phyloP scores from a whole-genome alignment of 2,329 filamentous ascomycete species.

The Clarireedia sp. region DNA sequence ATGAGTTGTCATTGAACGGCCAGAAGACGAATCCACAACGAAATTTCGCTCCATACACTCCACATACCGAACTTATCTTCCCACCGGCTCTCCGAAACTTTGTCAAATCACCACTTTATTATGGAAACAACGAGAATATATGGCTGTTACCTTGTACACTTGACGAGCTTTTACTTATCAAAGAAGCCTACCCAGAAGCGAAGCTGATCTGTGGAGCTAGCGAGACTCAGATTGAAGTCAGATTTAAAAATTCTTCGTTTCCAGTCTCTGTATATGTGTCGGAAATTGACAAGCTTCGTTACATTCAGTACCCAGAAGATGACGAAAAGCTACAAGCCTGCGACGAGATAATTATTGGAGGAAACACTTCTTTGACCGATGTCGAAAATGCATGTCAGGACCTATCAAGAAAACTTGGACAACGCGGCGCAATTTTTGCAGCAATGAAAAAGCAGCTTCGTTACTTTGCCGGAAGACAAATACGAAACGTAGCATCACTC shows the following conservation, averaged over 20 bases:
- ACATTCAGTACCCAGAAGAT: conserved; percentile 68
- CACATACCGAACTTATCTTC: conserved; percentile 89
- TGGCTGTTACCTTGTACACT: conserved; percentile 86
- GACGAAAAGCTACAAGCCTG: conserved; percentile 49
- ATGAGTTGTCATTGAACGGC: not conserved
- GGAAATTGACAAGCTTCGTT: conserved; percentile 80
- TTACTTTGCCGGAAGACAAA: conserved; percentile 90
- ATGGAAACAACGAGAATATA: conserved; percentile 85
- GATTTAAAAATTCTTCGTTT: conserved; percentile 90
- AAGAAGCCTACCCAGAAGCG: conserved; percentile 69
- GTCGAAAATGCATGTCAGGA: conserved; percentile 53
- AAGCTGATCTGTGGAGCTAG: conserved; percentile 93
- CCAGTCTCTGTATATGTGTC: conserved; percentile 83
- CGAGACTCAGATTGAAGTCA: conserved; percentile 94
- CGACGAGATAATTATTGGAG: conserved; percentile 50
- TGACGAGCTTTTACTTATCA: conserved; percentile 81
- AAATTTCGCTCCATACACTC: conserved; percentile 76
- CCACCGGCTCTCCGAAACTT: conserved; percentile 76
- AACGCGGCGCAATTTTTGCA: conserved; percentile 61
- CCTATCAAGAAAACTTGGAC: conserved; percentile 42
- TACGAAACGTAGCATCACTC: conserved; percentile 88
- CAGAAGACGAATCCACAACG: conserved; percentile 7
- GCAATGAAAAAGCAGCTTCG: conserved; percentile 80
- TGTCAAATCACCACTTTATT: conserved; percentile 69
- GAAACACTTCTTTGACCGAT: conserved; percentile 84